phyloP scores from a whole-genome alignment of 2,329 filamentous ascomycete species.

The Penicillium sp. region DNA sequence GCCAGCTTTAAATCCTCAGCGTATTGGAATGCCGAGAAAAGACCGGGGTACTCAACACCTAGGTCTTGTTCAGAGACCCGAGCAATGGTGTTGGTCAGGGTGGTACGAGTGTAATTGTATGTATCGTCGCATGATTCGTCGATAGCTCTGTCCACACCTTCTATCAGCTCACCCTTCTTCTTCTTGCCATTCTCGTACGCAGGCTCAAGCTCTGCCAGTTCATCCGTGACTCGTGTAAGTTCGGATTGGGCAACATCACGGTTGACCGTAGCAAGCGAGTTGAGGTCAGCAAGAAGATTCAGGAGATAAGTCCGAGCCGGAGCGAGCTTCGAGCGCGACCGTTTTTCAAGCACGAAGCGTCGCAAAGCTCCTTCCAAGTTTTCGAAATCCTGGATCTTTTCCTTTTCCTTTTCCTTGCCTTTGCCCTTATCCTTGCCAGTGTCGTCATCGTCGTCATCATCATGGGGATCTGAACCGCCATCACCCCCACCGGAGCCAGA shows the following conservation, averaged over 20 bases:
- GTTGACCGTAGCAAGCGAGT: conserved; percentile 82
- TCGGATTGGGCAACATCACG: conserved; percentile 82
- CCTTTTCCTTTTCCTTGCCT: conserved; percentile 84
- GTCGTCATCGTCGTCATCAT: conserved; percentile 53
- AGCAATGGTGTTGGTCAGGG: conserved; percentile 72
- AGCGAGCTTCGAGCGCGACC: conserved; percentile 90
- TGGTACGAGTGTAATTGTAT: conserved; percentile 77
- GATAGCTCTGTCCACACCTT: conserved; percentile 77
- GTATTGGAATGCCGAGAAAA: conserved; percentile 84
- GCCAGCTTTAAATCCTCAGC: conserved; percentile 90
- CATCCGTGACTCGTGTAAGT: conserved; percentile 75
- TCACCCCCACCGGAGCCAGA: conserved; percentile 54
- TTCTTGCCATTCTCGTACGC: conserved; percentile 80
- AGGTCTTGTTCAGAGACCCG: conserved; percentile 75
- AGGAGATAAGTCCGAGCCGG: conserved; percentile 93
- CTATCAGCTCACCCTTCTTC: conserved; percentile 74
- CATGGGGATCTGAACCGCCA: conserved; percentile 52
- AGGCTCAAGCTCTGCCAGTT: conserved; percentile 80
- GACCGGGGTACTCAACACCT: conserved; percentile 80
- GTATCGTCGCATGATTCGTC: conserved; percentile 83
- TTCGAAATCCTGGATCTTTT: conserved; percentile 87
- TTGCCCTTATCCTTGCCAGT: conserved; percentile 73
- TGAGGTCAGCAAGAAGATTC: conserved; percentile 86
- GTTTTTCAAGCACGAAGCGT: conserved; percentile 92
- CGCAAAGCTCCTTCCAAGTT: conserved; percentile 84